Evolutionary conservation across 2,329 filamentous ascomycete species (phyloP).

Genomic region (Pyricularia grisea): DNA sequence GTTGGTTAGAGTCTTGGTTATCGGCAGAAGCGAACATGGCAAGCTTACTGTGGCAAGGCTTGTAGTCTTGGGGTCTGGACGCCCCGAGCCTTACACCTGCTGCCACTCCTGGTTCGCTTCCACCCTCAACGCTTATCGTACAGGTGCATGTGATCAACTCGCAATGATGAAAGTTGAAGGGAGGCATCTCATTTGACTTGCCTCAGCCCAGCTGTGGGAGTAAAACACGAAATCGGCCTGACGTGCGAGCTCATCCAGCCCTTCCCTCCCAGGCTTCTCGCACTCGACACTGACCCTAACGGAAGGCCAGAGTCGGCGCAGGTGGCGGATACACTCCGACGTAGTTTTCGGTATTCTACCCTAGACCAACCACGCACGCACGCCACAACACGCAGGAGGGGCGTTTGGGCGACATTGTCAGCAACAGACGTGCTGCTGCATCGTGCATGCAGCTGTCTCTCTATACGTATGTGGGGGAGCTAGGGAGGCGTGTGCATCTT

Average conservation of each 20-base stretch:
- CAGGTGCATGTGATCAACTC: not conserved
- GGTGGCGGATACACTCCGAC: slow-evolving; percentile 45
- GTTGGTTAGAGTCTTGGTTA: not conserved
- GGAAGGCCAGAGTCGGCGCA: slow-evolving; percentile 30
- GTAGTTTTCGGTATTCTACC: slow-evolving; percentile 56
- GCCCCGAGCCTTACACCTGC: not conserved
- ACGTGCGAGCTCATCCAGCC: slow-evolving; percentile 48
- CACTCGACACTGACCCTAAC: slow-evolving; percentile 58
- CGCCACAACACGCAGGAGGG: not conserved
- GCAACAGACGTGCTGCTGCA: not conserved
- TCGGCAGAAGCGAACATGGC: not conserved
- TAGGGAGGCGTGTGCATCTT: not conserved
- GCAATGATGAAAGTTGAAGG: not conserved
- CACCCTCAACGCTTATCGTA: not conserved
- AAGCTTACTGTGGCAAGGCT: no score
- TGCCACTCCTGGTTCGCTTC: not conserved
- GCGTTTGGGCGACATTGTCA: not conserved
- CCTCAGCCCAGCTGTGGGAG: slow-evolving; percentile 61
- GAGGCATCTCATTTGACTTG: slow-evolving; percentile 22
- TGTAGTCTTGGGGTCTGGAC: not conserved
- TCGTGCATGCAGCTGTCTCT: not conserved
- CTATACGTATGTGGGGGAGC: not conserved
- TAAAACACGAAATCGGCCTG: slow-evolving; percentile 66
- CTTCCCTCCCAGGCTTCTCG: slow-evolving; percentile 57
- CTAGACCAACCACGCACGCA: slow-evolving; percentile 20